phyloP scores from a whole-genome alignment of 257 asterid species.

The Prunella vulgaris region DNA sequence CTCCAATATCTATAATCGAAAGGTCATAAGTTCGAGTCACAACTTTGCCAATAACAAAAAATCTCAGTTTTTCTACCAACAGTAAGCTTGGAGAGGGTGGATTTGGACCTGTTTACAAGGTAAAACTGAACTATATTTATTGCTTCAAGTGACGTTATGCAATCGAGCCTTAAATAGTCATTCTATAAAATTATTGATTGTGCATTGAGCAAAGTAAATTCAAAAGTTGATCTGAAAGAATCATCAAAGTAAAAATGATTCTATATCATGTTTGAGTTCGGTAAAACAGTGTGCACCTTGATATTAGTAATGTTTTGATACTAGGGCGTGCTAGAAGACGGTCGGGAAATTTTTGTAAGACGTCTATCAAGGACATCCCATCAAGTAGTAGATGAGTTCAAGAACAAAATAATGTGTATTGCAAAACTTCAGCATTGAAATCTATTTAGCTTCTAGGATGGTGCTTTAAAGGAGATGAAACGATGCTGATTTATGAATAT shows the following conservation, averaged over 20 bases:
- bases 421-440: slow-evolving; percentile 40
- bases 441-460: slow-evolving; percentile 37
- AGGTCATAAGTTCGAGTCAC: too few relatives aligned
- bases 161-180: neutral
- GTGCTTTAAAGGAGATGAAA: slow-evolving; percentile 2
- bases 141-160: neutral
- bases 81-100: slow-evolving; percentile 34
- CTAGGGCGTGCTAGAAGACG: slow-evolving; percentile 19
- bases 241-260: neutral
- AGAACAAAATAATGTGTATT: slow-evolving; percentile 21
- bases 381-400: slow-evolving; percentile 35
- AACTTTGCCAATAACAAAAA: too few relatives aligned
- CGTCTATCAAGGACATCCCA: slow-evolving; percentile 28
- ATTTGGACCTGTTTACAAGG: slow-evolving; percentile 32
- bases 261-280: neutral
- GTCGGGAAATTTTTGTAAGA: slow-evolving; percentile 33
- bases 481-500: neutral
- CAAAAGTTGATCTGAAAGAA: neutral
- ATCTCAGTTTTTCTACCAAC: too few relatives aligned
- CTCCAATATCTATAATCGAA: too few relatives aligned
- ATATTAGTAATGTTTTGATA: neutral
- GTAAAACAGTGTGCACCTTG: neutral
- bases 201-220: neutral
- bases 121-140: neutral
- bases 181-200: neutral